These are phyloP conservation scores for Ceriops zippeliana DNA, from an alignment of 345 rosid genomes.

Conservation along the genomic window DNA sequence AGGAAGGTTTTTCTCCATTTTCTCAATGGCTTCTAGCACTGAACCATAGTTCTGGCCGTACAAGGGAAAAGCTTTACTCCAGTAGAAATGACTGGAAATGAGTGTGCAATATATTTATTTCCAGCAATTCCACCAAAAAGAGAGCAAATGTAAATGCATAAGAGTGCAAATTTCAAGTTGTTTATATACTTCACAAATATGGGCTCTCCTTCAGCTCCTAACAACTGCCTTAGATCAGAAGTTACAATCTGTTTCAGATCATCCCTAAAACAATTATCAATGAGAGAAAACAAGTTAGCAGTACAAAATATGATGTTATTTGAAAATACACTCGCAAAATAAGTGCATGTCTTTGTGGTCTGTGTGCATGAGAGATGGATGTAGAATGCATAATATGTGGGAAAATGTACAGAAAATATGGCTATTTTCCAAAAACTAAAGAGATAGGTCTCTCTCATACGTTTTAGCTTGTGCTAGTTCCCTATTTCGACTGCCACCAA, in stretches of 20 bases:
- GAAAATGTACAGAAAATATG: not conserved
- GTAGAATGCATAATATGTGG: no score
- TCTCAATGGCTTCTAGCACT: conserved; percentile 61
- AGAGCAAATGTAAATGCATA: not conserved
- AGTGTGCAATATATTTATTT: conserved; percentile 3
- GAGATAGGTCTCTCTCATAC: conserved; percentile 34
- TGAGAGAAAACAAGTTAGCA: conserved; percentile 7
- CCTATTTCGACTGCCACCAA: conserved; percentile 88
- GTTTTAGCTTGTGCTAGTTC: conserved; percentile 81
- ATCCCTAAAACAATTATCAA: conserved; percentile 39
- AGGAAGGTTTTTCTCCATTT: conserved; percentile 81
- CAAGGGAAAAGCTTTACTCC: conserved; percentile 88
- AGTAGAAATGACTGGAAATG: conserved; percentile 69
- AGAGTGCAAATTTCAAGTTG: not conserved
- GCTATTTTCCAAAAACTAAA: not conserved
- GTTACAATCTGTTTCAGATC: conserved; percentile 75
- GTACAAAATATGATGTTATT: not conserved
- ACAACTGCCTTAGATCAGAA: conserved; percentile 69
- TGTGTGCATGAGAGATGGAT: no score
- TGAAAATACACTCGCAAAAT: not conserved
- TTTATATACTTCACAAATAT: conserved; percentile 63
- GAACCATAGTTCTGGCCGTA: conserved; percentile 65
- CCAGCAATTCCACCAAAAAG: not conserved
- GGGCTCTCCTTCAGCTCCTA: conserved; percentile 94
- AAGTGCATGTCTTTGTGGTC: not conserved